Conservation (phyloP, 306 rosid genomes). For the Vicia villosa region DNA sequence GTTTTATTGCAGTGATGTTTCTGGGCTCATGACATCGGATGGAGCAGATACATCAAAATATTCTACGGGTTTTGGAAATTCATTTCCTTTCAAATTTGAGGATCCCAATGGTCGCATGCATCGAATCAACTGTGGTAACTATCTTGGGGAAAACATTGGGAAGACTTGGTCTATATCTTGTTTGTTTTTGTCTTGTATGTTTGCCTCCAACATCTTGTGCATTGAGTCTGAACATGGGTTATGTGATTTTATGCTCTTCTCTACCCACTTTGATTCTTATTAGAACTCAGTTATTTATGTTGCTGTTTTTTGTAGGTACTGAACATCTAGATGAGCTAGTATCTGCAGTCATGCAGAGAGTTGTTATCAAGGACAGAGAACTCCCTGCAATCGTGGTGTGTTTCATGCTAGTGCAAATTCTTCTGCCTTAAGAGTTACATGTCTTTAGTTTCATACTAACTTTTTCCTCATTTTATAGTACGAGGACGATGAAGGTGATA, state of each 20-base stretch:
- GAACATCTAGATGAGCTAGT: slow-evolving; percentile 76
- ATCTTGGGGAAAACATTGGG: slow-evolving; percentile 18
- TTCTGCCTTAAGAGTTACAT: slow-evolving; percentile 18
- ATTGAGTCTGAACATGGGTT: slow-evolving; percentile 16
- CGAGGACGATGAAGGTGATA: slow-evolving; percentile 96
- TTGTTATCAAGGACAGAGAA: slow-evolving; percentile 43
- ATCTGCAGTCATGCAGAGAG: slow-evolving; percentile 69
- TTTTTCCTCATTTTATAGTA: slow-evolving; percentile 53
- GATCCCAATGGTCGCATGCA: slow-evolving; percentile 80
- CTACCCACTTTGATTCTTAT: slow-evolving; percentile 11
- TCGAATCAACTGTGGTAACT: slow-evolving; percentile 73
- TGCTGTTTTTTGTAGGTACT: slow-evolving; percentile 49
- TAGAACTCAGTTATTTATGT: slow-evolving; percentile 13
- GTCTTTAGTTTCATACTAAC: slow-evolving; percentile 5
- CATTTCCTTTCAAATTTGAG: slow-evolving; percentile 80
- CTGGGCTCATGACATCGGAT: slow-evolving; percentile 71
- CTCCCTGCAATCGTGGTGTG: slow-evolving; percentile 75
- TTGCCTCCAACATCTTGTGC: slow-evolving; percentile 8
- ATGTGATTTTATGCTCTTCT: neutral
- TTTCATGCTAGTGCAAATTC: slow-evolving; percentile 24
- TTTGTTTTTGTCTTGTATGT: slow-evolving; percentile 13
- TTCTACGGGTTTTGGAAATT: slow-evolving; percentile 66
- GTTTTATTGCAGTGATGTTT: slow-evolving; percentile 71
- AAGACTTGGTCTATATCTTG: neutral
- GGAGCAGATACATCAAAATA: slow-evolving; percentile 58